Conservation (phyloP, 768 basidiomycete species). For the Naganishia vishniacii region DNA sequence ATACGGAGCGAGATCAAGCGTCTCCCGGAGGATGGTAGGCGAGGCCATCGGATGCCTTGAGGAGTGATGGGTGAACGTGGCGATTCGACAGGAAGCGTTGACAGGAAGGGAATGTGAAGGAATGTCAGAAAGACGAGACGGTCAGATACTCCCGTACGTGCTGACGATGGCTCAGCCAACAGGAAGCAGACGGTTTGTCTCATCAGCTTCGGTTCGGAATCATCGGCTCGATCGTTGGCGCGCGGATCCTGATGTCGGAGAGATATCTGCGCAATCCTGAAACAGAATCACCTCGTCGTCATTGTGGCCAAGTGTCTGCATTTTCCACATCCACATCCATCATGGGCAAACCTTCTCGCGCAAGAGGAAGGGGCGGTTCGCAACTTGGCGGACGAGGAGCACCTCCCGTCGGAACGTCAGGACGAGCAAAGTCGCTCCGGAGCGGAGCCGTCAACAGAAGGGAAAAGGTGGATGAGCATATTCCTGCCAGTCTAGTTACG, state of each 20-base stretch:
- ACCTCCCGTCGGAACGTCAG: conserved; percentile 24
- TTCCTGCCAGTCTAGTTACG: conserved; percentile 29
- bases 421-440: conserved; percentile 22
- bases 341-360: conserved; percentile 23
- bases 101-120: too few species aligned
- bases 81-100: too few species aligned
- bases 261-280: too few species aligned
- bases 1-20: conserved; percentile 1
- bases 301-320: too few species aligned
- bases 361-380: conserved; percentile 24
- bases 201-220: not conserved
- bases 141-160: not conserved
- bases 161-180: not conserved
- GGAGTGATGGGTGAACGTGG: not conserved
- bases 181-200: not conserved
- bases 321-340: not conserved
- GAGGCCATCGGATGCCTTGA: not conserved
- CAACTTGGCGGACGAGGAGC: conserved; percentile 13
- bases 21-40: not conserved
- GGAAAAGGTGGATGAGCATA: conserved; percentile 24
- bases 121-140: too few species aligned
- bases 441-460: conserved; percentile 22
- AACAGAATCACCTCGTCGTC: not conserved
- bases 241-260: too few species aligned
- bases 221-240: not conserved